Evolutionary conservation across 345 rosid genomes (phyloP).

Genomic region (Sonneratia alba): DNA sequence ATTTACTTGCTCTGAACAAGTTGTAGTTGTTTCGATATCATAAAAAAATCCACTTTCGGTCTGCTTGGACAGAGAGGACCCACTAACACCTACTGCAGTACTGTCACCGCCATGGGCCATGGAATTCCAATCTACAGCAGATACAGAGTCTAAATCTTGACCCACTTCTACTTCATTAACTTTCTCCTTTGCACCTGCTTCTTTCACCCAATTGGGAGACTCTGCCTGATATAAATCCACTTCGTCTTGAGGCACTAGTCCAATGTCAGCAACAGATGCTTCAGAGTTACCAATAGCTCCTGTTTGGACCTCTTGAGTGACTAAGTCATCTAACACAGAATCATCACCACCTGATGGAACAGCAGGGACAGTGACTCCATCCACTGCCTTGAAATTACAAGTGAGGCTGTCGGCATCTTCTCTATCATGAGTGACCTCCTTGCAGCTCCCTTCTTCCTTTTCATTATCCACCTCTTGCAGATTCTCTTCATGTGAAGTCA

Average conservation of each 20-base stretch:
- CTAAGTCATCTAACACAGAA: not conserved
- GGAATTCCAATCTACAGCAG: not conserved
- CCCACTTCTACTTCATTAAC: not conserved
- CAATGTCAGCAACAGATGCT: conserved; percentile 1
- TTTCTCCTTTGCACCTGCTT: not conserved
- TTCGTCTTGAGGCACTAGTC: not conserved
- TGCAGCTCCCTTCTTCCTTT: conserved; percentile 1
- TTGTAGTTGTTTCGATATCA: not conserved
- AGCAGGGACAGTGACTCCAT: not conserved
- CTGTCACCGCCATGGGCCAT: not conserved
- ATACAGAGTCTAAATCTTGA: conserved; percentile 1
- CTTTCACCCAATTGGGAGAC: not conserved
- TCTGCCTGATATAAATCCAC: not conserved
- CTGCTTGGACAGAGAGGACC: not conserved
- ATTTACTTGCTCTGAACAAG: conserved; percentile 11
- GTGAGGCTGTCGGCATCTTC: not conserved
- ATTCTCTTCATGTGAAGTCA: not conserved
- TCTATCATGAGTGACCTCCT: not conserved
- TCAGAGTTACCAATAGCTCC: not conserved
- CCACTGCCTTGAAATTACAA: not conserved
- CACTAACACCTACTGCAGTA: not conserved
- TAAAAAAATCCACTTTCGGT: not conserved
- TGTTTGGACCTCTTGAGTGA: not conserved
- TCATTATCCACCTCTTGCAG: not conserved
- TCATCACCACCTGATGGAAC: not conserved